Conservation (phyloP, 2,329 filamentous ascomycete species). For the Nothomitra cinnamomea region DNA sequence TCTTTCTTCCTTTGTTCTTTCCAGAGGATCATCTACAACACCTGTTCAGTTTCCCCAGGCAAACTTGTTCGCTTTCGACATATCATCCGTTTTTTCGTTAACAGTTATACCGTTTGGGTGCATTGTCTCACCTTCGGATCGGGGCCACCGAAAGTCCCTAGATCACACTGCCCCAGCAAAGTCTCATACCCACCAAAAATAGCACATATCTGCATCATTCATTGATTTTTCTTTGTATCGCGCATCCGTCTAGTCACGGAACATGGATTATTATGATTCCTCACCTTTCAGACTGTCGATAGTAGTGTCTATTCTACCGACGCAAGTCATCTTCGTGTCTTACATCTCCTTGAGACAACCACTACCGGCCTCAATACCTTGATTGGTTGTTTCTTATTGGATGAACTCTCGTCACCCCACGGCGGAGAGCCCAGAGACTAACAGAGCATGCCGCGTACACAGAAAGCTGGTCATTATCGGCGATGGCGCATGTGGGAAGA, state of each 20-base stretch:
- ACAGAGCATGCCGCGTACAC: constrained; percentile 8
- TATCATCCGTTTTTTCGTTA: constrained; percentile 2
- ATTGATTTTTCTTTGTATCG: no score
- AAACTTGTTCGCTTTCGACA: not conserved
- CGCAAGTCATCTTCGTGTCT: not conserved
- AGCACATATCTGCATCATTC: not conserved
- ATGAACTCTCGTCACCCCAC: no score
- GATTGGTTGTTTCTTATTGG: not conserved
- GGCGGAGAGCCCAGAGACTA: not conserved
- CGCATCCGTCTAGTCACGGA: no score
- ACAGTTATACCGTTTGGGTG: not conserved
- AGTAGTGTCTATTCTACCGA: no score
- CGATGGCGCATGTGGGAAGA: constrained; percentile 96
- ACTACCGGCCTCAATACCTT: not conserved
- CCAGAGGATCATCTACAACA: not conserved
- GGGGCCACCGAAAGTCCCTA: not conserved
- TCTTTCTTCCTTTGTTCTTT: not conserved
- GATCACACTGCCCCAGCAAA: not conserved
- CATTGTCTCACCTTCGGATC: constrained; percentile 3
- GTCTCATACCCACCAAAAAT: not conserved
- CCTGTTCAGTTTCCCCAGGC: not conserved
- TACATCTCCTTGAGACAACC: not conserved
- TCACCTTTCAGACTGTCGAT: no score
- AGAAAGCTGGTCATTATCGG: constrained; percentile 96
- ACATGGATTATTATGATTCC: no score